A percentile compares a stretch with the other conserved stretches of the same genome.
Evolutionary conservation across 2,329 filamentous ascomycete species (phyloP).

Genomic region (Colletotrichum destructivum): DNA sequence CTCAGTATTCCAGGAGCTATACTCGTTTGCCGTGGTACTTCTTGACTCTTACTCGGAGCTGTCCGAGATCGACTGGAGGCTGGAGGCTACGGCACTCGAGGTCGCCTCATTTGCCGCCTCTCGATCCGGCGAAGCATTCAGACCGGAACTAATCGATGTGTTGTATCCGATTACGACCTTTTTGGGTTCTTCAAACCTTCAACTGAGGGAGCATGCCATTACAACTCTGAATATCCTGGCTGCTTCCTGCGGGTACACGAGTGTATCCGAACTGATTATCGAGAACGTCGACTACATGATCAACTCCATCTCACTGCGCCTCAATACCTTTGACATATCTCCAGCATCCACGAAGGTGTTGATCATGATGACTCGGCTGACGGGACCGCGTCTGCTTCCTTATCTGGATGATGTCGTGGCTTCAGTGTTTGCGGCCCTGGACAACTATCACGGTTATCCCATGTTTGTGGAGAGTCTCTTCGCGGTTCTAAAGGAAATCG

Average conservation of each 20-base stretch:
- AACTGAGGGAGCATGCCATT: constrained; percentile 85
- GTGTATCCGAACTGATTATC: constrained; percentile 84
- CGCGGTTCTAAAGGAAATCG: constrained; percentile 84
- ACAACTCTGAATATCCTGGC: constrained; percentile 87
- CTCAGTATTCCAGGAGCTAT: constrained; percentile 74
- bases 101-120: constrained; percentile 82
- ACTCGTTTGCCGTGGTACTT: constrained; percentile 76
- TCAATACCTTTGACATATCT: constrained; percentile 93
- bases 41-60: constrained; percentile 69
- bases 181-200: constrained; percentile 78
- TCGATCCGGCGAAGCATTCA: constrained; percentile 77
- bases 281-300: constrained; percentile 97
- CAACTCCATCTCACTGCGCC: constrained; percentile 88
- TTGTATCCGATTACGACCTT: constrained; percentile 94
- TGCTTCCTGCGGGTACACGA: constrained; percentile 79
- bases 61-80: constrained; percentile 74
- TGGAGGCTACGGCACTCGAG: constrained; percentile 86
- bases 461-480: constrained; percentile 89
- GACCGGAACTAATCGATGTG: constrained; percentile 89
- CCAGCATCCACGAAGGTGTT: constrained; percentile 92
- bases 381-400: constrained; percentile 84
- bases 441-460: constrained; percentile 95
- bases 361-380: constrained; percentile 93
- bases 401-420: constrained; percentile 93
- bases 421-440: constrained; percentile 92